Conservation (phyloP, 2,329 filamentous ascomycete species). For the Phoma sp. region DNA sequence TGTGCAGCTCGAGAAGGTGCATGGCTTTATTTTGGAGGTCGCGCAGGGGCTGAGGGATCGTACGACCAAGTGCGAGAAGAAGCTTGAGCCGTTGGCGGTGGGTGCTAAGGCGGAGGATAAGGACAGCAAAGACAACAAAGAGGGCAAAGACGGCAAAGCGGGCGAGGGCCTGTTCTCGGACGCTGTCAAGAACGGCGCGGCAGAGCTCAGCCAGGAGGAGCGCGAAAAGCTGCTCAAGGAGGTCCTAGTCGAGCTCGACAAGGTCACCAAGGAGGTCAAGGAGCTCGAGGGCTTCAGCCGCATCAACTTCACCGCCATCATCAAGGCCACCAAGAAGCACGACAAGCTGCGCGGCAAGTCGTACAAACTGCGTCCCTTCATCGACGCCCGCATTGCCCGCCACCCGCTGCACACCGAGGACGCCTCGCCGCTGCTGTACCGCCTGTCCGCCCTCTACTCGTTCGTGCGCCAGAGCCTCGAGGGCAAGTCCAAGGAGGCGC, state of each 20-base stretch:
- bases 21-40: constrained; percentile 84
- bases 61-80: constrained; percentile 71
- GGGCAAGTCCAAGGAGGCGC: constrained; percentile 54
- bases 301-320: constrained; percentile 96
- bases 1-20: constrained; percentile 92
- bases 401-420: constrained; percentile 95
- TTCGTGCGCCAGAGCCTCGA: constrained; percentile 87
- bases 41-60: constrained; percentile 82
- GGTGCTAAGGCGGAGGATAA: constrained; percentile 34
- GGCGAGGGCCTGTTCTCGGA: too few relatives aligned
- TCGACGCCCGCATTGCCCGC: constrained; percentile 87
- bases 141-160: constrained; percentile 6
- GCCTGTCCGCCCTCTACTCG: constrained; percentile 93
- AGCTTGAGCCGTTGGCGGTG: constrained; percentile 65
- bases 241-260: constrained; percentile 80
- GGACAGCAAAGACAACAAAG: constrained; percentile 26
- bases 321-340: constrained; percentile 99
- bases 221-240: constrained; percentile 66
- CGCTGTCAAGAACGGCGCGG: too few relatives aligned
- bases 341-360: constrained; percentile 86
- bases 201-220: constrained; percentile 48
- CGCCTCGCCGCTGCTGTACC: constrained; percentile 85
- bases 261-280: constrained; percentile 87
- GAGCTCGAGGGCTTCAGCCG: constrained; percentile 94
- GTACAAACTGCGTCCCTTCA: constrained; percentile 88